These are phyloP conservation scores for Naganishia sp. DNA, from an alignment of 1,284 basidiomycete genomes.

Conservation along the genomic window DNA sequence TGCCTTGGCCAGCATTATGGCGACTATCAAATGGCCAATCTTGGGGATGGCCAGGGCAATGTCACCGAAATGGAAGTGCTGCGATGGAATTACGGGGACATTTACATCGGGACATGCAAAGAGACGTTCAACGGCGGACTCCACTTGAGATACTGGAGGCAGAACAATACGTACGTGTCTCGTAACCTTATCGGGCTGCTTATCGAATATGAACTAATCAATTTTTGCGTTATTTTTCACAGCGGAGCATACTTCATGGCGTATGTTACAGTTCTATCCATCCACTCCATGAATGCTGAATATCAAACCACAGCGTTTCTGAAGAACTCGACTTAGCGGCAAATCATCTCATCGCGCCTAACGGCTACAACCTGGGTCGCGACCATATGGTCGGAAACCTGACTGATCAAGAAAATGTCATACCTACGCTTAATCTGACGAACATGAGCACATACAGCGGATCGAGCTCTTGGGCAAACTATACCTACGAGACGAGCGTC, in stretches of 20 bases:
- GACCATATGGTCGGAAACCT: constrained; percentile 82
- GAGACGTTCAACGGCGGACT: constrained; percentile 86
- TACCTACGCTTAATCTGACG: constrained; percentile 62
- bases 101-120: constrained; percentile 72
- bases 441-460: constrained; percentile 57
- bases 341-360: constrained; percentile 62
- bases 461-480: constrained; percentile 53
- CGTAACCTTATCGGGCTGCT: not conserved
- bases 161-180: constrained; percentile 62
- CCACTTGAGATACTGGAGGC: constrained; percentile 88
- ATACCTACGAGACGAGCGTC: constrained; percentile 70
- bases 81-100: constrained; percentile 76
- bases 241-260: constrained; percentile 84
- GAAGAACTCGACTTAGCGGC: constrained; percentile 68
- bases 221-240: constrained; percentile 11
- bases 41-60: constrained; percentile 79
- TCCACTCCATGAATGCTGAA: not conserved
- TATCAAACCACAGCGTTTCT: constrained; percentile 54
- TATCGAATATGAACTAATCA: not conserved
- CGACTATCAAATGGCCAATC: constrained; percentile 68
- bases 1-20: constrained; percentile 81
- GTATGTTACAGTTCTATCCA: constrained; percentile 34
- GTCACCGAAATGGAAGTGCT: constrained; percentile 76
- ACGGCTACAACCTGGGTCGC: constrained; percentile 65
- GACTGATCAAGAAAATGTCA: constrained; percentile 59